Evolutionary conservation across 2,329 filamentous ascomycete genomes (phyloP).

Genomic region (Fusarium sp.): DNA sequence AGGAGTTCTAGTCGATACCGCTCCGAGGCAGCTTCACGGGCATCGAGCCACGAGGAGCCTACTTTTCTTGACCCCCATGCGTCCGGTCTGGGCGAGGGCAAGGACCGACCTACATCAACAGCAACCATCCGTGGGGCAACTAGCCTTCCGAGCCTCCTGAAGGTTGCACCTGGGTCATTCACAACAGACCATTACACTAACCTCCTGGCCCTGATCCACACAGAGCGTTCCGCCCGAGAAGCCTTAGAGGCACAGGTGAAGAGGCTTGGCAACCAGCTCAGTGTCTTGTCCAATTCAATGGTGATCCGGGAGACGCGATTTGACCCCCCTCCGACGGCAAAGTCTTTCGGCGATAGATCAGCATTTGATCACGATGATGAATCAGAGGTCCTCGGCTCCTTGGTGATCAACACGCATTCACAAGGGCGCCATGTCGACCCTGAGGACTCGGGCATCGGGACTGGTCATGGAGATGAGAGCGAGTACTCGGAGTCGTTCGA

Average conservation of each 20-base stretch:
- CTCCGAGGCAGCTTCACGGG: slow-evolving; percentile 46
- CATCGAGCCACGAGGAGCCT: slow-evolving; percentile 53
- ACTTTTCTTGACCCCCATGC: slow-evolving; percentile 52
- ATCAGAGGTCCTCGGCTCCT: slow-evolving; percentile 48
- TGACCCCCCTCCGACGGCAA: slow-evolving; percentile 50
- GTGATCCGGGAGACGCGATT: slow-evolving; percentile 33
- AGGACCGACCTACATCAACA: slow-evolving; percentile 56
- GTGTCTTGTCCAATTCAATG: slow-evolving; percentile 57
- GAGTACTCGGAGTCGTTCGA: slow-evolving; percentile 62
- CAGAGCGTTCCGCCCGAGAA: slow-evolving; percentile 67
- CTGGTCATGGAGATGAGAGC: slow-evolving; percentile 54
- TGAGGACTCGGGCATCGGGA: slow-evolving; percentile 53
- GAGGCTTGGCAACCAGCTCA: slow-evolving; percentile 62
- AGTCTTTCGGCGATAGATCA: slow-evolving; percentile 53
- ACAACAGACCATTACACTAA: slow-evolving; percentile 61
- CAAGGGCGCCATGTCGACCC: slow-evolving; percentile 42
- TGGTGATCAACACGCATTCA: slow-evolving; percentile 22
- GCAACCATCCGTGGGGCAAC: slow-evolving; percentile 60
- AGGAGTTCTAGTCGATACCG: slow-evolving; percentile 50
- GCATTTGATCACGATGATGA: slow-evolving; percentile 59
- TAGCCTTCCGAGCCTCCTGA: slow-evolving; percentile 57
- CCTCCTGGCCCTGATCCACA: slow-evolving; percentile 64
- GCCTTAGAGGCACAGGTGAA: slow-evolving; percentile 68
- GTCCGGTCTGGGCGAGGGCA: slow-evolving; percentile 1
- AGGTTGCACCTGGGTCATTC: slow-evolving; percentile 47